A percentile compares a stretch with the other conserved stretches of the same genome.
Conservation (phyloP, 768 basidiomycete genomes). For the Tulasnella sp. region DNA sequence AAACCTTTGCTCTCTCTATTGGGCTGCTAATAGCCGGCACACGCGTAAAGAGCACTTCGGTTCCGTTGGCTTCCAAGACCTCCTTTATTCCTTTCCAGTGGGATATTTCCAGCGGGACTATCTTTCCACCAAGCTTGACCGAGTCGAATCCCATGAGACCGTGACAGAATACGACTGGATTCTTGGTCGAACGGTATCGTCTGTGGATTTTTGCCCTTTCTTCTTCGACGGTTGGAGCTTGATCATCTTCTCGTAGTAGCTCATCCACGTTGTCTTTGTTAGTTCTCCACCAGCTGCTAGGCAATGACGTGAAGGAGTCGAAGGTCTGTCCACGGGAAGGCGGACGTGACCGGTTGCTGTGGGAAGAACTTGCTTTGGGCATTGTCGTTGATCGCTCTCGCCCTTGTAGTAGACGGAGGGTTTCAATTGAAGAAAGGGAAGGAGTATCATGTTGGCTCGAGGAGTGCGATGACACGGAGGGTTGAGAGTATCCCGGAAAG, state of each 20-base stretch:
- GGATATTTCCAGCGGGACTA: slow-evolving; percentile 79
- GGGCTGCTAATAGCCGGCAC: slow-evolving; percentile 93
- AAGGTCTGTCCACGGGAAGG: slow-evolving; percentile 9
- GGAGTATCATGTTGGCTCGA: neutral
- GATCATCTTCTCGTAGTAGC: slow-evolving; percentile 59
- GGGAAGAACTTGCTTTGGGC: neutral
- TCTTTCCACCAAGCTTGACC: slow-evolving; percentile 73
- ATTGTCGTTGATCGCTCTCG: neutral
- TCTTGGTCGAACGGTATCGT: slow-evolving; percentile 64
- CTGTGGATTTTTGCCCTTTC: slow-evolving; percentile 50
- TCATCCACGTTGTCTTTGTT: slow-evolving; percentile 52
- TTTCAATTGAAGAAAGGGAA: slow-evolving; percentile 57
- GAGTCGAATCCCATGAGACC: slow-evolving; percentile 90
- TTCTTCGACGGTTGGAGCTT: slow-evolving; percentile 53
- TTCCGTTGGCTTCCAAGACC: slow-evolving; percentile 84
- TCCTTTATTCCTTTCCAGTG: slow-evolving; percentile 98
- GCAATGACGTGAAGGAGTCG: slow-evolving; percentile 37
- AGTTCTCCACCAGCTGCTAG: slow-evolving; percentile 57
- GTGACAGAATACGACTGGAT: slow-evolving; percentile 94
- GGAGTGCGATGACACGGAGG: slow-evolving; percentile 40
- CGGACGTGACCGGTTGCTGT: neutral
- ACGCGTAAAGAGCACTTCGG: slow-evolving; percentile 88
- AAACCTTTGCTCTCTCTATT: slow-evolving; percentile 83
- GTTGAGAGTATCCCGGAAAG: slow-evolving; percentile 40
- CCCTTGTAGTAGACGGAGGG: slow-evolving; percentile 54